A percentile compares a stretch with the other conserved stretches of the same genome.
Evolutionary conservation across 2,329 filamentous ascomycete species (phyloP).

Genomic region (Fusarium tupiense): DNA sequence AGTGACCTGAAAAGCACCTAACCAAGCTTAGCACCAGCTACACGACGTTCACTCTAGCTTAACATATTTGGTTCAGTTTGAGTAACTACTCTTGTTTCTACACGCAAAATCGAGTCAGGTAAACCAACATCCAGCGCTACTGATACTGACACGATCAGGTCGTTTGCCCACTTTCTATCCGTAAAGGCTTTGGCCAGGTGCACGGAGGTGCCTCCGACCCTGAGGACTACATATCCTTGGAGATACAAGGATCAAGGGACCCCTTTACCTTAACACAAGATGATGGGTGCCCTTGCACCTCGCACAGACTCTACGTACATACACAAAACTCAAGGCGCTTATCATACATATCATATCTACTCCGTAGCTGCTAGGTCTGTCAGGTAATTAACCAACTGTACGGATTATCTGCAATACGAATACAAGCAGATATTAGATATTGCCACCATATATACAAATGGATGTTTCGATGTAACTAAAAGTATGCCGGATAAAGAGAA

Average conservation of each 20-base stretch:
- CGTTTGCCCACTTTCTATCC: constrained; percentile 10
- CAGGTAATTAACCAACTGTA: not conserved
- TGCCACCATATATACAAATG: not conserved
- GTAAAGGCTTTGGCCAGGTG: not conserved
- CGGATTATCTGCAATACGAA: not conserved
- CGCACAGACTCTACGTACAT: not conserved
- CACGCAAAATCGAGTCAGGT: constrained; percentile 7
- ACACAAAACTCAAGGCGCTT: constrained; percentile 7
- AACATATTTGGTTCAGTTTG: not conserved
- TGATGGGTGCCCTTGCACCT: not conserved
- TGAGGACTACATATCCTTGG: not conserved
- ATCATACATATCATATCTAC: not conserved
- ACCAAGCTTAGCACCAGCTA: not conserved
- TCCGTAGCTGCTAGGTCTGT: not conserved
- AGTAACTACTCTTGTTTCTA: constrained; percentile 1
- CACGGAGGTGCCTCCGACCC: constrained; percentile 14
- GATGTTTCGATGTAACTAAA: not conserved
- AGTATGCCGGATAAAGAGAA: constrained; percentile 1
- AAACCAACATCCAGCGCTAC: constrained; percentile 16
- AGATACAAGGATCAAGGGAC: constrained; percentile 24
- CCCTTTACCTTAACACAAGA: constrained; percentile 16
- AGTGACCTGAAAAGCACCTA: constrained; percentile 6
- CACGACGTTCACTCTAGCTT: not conserved
- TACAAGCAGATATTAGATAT: not conserved
- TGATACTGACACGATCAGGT: constrained; percentile 14